Evolutionary conservation across 495 filamentous ascomycete species (phyloP), one percentile per base, ranked within the genome.

Genomic region (Sabuloglossum arenarium): DNA sequence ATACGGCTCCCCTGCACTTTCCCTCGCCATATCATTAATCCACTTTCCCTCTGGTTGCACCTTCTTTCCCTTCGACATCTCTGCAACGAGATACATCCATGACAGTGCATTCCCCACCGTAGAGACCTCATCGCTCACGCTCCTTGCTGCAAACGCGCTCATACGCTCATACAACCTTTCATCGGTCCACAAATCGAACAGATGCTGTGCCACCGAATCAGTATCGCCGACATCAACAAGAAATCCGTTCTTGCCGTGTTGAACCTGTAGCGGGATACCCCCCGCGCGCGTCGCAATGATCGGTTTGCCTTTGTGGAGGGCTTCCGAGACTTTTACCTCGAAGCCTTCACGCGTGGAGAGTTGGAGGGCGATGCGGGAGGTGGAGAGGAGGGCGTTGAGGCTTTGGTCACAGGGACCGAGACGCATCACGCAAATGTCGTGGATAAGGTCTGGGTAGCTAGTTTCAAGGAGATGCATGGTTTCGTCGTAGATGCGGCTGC

Each of bases 251-350:
- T 85, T 77, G 47, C 73, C 72, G 62, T 91, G 66, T 59, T 81
- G 74, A 39, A 93, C 75, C 67, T 93, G 86, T 11, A 93, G 73
- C 0, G 87, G 85, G 53, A 94, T 89, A 4, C 87, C 87, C 31
- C 87, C 87, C 0, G 82, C 82, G 16, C 73, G 73, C 0, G 84
- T 86, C 6, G 84, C 85, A 54, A 94, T 87, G 49, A 89, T 75
- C 1, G 87, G 87, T 11, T 83, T 79, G 24, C 87, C 87, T 60
- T 89, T 87, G 66, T 90, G 86, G 8, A 89, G 72, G 27, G 85
- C 87, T 66, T 94, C 87, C 0, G 83, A 88, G 16, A 94, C 86
- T 68, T 93, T 94, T 56, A 91, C 82, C 65, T 94, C 86, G 61
- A 94, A 94, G 2, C 86, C 87, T 65, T 94, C 87, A 21, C 83